A percentile compares a stretch with the other conserved stretches of the same genome.
These are phyloP conservation scores for Phyllosticta citribraziliensis DNA, from an alignment of 2,329 filamentous ascomycete species.

Conservation along the genomic window DNA sequence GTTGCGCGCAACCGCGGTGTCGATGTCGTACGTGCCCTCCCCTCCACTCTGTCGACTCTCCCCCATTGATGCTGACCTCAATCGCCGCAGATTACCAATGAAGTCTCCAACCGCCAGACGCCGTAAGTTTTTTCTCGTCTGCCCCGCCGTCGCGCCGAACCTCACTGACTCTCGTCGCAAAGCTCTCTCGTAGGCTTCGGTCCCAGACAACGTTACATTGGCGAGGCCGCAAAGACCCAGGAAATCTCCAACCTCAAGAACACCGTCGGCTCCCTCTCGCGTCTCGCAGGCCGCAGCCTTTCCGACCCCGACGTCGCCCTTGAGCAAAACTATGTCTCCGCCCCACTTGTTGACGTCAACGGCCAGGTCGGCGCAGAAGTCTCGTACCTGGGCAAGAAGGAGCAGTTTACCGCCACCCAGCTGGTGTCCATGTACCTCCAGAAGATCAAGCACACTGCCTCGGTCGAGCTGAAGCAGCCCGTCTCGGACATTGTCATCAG, in stretches of 20 bases:
- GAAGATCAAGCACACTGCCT: conserved; percentile 84
- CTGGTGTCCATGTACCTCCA: conserved; percentile 90
- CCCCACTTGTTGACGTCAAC: conserved; percentile 76
- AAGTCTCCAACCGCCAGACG: conserved; percentile 95
- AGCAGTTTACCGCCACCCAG: conserved; percentile 90
- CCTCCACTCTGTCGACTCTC: conserved; percentile 3
- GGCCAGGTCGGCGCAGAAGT: conserved; percentile 95
- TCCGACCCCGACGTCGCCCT: conserved; percentile 86
- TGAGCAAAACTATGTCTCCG: conserved; percentile 85
- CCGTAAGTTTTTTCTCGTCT: conserved; percentile 58
- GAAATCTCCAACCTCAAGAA: conserved; percentile 99
- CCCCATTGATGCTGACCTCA: conserved; percentile 20
- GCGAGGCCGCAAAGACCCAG: conserved; percentile 94
- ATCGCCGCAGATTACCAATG: conserved; percentile 74
- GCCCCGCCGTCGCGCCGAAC: conserved; percentile 8
- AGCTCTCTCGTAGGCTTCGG: conserved; percentile 93
- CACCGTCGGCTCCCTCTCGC: conserved; percentile 87
- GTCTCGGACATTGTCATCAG: conserved; percentile 91
- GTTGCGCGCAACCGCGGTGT: conserved; percentile 97
- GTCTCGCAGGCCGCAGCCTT: conserved; percentile 77
- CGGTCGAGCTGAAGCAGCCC: conserved; percentile 77
- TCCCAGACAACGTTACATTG: conserved; percentile 85
- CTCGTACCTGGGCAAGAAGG: conserved; percentile 85
- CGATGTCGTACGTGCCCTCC: conserved; percentile 71
- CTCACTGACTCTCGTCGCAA: conserved; percentile 15